Evolutionary conservation across 441 rosid species (phyloP), one percentile per base, ranked within the genome.

Genomic region (Mallotus repandus): DNA sequence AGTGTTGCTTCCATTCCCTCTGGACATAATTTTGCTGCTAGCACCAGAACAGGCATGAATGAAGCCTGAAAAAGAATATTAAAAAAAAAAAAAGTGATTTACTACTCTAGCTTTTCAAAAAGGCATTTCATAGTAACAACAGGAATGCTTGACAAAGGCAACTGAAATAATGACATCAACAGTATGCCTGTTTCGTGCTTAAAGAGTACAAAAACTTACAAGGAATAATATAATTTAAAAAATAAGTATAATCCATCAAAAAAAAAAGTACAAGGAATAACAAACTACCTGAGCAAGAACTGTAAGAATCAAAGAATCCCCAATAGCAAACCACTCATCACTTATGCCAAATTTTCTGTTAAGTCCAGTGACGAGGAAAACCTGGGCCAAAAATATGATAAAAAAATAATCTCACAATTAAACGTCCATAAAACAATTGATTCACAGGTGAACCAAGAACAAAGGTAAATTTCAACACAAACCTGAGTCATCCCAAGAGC

Each of bases 1-100:
- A 96, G 96, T 18, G 99, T 96, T 72, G 97, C 98, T 79, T 96
- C 99, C 97, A 96, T 91, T 77, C 98, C 99, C 81, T 91, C 97
- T 14, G 98, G 99, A 77, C 98, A 93, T 61, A 96, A 67, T 73
- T 88, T 90, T 7, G 98, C 98, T 12, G 99, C 97, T 50, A 93
- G 84, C 70, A 96, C 97, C 66, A 91, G 97, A 74, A 93, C 97
- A 3, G 97, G 98, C 98, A 93, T 96, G 86, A 96, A 93, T 46
- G 99, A 96, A 73, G 89, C 96, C 98, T 93, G 87, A 80, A 69
- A 22, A 60, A 38, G 22, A 64, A 15, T 58, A 2, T 29, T 29
- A 38, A 38, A 35, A 38, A 49, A 9, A 14, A 32, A 59, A 35
- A 71, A 29, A 66, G 63, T 46, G 52, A 55, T 64, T 72, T 38